A percentile compares a stretch with the other conserved stretches of the same genome.
Evolutionary conservation across 108 stramenopile species (phyloP).

Genomic region (Cyclotella cryptica): DNA sequence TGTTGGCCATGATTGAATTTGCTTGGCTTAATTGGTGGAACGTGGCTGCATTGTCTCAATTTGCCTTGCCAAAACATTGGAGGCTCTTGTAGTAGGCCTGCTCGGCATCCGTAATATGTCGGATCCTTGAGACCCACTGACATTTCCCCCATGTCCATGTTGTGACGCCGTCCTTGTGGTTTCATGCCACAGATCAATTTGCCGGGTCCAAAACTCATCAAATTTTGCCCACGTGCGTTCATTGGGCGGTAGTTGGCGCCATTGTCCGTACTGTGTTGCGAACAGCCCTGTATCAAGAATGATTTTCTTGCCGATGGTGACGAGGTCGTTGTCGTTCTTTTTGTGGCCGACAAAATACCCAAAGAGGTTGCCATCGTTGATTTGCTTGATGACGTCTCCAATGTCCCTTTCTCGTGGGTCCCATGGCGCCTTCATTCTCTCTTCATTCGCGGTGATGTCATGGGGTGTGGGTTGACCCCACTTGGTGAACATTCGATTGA

Average conservation of each 20-base stretch:
- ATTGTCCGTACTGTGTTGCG: neutral
- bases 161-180: neutral
- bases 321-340: neutral
- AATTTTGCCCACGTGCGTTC: conserved; percentile 8
- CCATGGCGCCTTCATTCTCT: conserved; percentile 4
- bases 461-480: neutral
- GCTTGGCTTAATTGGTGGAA: neutral
- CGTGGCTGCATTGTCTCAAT: neutral
- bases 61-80: neutral
- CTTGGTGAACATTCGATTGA: neutral
- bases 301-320: neutral
- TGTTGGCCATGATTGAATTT: neutral
- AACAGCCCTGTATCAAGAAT: neutral
- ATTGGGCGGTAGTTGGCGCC: neutral
- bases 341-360: neutral
- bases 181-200: too few species aligned
- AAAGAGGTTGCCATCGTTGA: neutral
- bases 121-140: neutral
- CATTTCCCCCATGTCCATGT: conserved; percentile 18
- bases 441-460: neutral
- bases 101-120: neutral
- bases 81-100: neutral
- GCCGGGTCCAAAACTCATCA: too few species aligned
- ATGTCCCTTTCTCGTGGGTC: neutral
- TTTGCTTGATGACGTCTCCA: neutral